phyloP scores from a whole-genome alignment of 2,329 filamentous ascomycete genomes.

The Monosporascus sp. region DNA sequence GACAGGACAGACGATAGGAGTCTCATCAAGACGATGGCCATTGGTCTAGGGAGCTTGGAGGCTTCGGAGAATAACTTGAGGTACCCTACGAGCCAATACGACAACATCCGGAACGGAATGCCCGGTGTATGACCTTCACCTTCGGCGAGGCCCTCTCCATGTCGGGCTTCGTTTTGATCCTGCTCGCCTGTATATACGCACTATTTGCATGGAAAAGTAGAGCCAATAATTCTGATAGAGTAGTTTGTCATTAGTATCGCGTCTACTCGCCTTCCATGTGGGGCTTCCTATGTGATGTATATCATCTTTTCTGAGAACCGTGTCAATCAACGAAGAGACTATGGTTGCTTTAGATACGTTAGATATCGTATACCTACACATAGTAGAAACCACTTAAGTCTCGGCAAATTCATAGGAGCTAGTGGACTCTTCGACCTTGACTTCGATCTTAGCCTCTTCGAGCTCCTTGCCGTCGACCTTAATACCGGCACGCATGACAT shows the following conservation, averaged over 20 bases:
- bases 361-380: too few relatives aligned
- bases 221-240: too few relatives aligned
- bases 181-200: not conserved
- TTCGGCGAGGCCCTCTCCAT: too few relatives aligned
- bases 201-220: too few relatives aligned
- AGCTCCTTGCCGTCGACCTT: slow-evolving; percentile 76
- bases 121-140: not conserved
- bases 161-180: too few relatives aligned
- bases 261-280: too few relatives aligned
- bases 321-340: too few relatives aligned
- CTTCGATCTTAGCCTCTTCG: slow-evolving; percentile 78
- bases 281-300: too few relatives aligned
- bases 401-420: slow-evolving; percentile 72
- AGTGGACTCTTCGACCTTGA: slow-evolving; percentile 73
- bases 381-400: slow-evolving; percentile 41
- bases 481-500: slow-evolving; percentile 81
- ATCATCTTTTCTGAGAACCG: too few relatives aligned
- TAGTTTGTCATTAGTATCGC: too few relatives aligned
- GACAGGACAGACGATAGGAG: slow-evolving; percentile 51
- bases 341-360: too few relatives aligned
- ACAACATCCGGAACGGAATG: slow-evolving; percentile 45
- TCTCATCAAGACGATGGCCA: slow-evolving; percentile 50
- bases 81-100: slow-evolving; percentile 53
- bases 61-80: slow-evolving; percentile 43
- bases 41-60: slow-evolving; percentile 44